Percentiles rank a stretch among this genome's conserved stretches.
These are phyloP conservation scores for Silene noctiflora DNA, from an alignment of 179 eudicot species.

Conservation along the genomic window DNA sequence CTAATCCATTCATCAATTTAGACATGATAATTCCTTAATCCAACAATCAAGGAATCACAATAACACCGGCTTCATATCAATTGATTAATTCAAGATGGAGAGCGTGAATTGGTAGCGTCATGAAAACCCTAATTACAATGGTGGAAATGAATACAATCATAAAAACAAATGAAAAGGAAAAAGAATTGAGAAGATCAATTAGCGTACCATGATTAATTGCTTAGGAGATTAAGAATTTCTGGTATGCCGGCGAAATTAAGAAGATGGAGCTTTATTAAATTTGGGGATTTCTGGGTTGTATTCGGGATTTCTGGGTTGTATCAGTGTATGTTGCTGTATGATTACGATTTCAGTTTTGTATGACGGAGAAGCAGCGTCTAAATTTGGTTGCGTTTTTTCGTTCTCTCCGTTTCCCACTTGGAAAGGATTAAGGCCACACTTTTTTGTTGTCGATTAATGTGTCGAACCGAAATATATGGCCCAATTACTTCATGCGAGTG, in stretches of 20 bases:
- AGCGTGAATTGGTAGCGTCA: background rate
- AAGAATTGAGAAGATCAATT: too few species aligned
- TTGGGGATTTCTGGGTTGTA: background rate
- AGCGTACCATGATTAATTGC: conserved; percentile 13
- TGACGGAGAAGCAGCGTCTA: too few species aligned
- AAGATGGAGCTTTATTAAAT: background rate
- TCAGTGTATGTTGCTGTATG: background rate
- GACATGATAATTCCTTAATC: background rate
- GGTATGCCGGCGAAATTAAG: background rate
- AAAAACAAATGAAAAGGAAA: background rate
- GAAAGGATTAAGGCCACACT: too few species aligned
- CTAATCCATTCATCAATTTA: background rate
- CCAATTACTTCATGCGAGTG: too few species aligned
- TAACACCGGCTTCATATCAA: background rate
- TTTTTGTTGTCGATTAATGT: too few species aligned
- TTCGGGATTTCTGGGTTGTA: background rate
- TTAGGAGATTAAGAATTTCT: background rate
- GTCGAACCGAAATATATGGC: too few species aligned
- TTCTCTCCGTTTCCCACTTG: too few species aligned
- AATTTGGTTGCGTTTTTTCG: too few species aligned
- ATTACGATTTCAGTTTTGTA: too few species aligned
- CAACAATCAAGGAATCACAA: background rate
- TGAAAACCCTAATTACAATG: conserved; percentile 9
- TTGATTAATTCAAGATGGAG: background rate
- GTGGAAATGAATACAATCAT: background rate